Evolutionary conservation across 2,329 filamentous ascomycete genomes (phyloP).

Genomic region (Trichoderma asperellum): DNA sequence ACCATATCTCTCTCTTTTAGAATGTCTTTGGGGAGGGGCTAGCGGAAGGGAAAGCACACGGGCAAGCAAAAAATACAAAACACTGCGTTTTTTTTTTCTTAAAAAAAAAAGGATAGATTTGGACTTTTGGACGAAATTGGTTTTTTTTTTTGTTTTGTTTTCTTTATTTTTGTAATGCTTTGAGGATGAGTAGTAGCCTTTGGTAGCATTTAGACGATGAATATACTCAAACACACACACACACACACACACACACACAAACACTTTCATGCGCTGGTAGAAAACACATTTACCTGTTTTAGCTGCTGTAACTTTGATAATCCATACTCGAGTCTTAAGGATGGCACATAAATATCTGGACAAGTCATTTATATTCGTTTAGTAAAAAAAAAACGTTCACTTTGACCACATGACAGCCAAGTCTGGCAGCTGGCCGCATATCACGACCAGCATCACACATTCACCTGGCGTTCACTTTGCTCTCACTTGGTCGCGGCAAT

Average conservation of each 20-base stretch:
- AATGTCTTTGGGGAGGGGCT: not conserved
- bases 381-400: too few relatives aligned
- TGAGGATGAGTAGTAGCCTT: not conserved
- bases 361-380: not conserved
- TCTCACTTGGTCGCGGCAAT: conserved; percentile 6
- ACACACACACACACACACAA: too few relatives aligned
- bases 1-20: conserved; percentile 1
- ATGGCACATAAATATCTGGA: not conserved
- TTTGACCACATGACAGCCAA: not conserved
- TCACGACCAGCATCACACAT: not conserved
- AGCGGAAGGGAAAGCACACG: not conserved
- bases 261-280: too few relatives aligned
- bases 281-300: too few relatives aligned
- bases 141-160: not conserved
- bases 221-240: not conserved
- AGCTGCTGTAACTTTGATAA: too few relatives aligned
- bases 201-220: not conserved
- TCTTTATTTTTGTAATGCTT: not conserved
- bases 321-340: not conserved
- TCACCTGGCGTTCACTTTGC: conserved; percentile 7
- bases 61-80: not conserved
- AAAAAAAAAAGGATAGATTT: conserved; percentile 10
- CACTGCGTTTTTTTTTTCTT: not conserved
- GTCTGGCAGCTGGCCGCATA: not conserved
- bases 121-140: not conserved